Evolutionary conservation across 1,139 yeast genomes (phyloP).

Genomic region (Magnusiomyces sp.): DNA sequence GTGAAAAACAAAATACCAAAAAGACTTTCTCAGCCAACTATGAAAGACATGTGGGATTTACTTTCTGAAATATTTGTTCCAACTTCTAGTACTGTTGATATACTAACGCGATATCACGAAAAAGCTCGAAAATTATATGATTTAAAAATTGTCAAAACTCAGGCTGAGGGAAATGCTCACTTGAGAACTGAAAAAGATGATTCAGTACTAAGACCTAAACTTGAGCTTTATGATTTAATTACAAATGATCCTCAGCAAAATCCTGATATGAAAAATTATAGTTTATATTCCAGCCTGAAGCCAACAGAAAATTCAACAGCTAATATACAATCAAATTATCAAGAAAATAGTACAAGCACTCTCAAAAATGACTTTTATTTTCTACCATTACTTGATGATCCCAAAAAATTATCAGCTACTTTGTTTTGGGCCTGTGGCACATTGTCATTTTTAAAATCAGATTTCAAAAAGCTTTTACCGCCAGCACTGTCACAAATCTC

Average conservation of each 20-base stretch:
- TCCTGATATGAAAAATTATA: not conserved
- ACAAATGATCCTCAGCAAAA: not conserved
- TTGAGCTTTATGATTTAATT: not conserved
- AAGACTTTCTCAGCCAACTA: constrained; percentile 30
- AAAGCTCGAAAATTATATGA: constrained; percentile 1
- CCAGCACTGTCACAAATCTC: constrained; percentile 1
- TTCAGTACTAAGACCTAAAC: not conserved
- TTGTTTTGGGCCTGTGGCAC: constrained; percentile 31
- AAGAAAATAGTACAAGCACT: not conserved
- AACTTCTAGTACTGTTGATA: constrained; percentile 1
- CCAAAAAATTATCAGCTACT: constrained; percentile 17
- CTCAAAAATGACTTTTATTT: not conserved
- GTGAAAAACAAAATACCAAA: not conserved
- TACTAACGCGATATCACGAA: constrained; percentile 5
- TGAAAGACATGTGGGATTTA: constrained; percentile 25
- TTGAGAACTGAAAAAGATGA: not conserved
- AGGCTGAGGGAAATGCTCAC: not conserved
- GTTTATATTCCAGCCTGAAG: not conserved
- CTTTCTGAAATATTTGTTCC: constrained; percentile 6
- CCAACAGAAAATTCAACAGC: not conserved
- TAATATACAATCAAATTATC: not conserved
- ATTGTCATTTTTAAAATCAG: constrained; percentile 25
- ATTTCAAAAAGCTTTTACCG: constrained; percentile 19
- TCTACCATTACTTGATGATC: not conserved
- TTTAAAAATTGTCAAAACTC: not conserved